Base-by-base conservation (phyloP, 768 basidiomycete species). In the Boletales sp. region DNA sequence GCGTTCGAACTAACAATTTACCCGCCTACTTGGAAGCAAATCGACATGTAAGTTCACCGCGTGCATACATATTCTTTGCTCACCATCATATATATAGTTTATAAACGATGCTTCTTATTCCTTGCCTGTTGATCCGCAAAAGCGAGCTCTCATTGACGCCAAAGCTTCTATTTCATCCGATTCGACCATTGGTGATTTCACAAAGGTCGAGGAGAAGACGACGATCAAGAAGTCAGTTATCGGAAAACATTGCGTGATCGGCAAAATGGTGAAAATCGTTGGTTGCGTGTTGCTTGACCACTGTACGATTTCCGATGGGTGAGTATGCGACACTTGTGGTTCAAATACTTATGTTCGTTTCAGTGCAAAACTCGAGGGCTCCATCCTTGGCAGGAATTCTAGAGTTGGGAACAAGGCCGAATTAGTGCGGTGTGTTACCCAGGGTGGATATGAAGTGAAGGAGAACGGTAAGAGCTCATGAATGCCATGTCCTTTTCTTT, bases 261-360 rank as follows among this genome's bases (percentile, higher is more conserved):
- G 91, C 3, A 86, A 82, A 65, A 86, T 86, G 75, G 87, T 80
- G n/a, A 90, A 83, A 66, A 82, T 97, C 41, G 76, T 75, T 3
- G 87, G 89, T 11, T 94, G 88, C 56, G 79, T 95, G 8, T 65
- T 97, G 19, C 75, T 94, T 55, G 94, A 97, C 62, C 93, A 95
- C 60, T 94, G 93, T 58, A 78, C 89, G 5, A 72, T 97, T 12
- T 87, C 80, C 38, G 92, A 95, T 50, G 91, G 92, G 94, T 92
- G 54, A 52, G 58, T 17, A 11, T 7, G 5, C 8, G 9, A 9
- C 11, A 8, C 32, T 10, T 11, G 30, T 44, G 29, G 13, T 21
- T 45, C 45, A 34, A 34, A 17, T 5, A 11, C n/a, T 52, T 53
- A 11, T 64, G 10, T 19, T 36, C 40, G 40, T 50, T 56, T 4